Evolutionary conservation across 805 yeast species (phyloP), one percentile per base, ranked within the genome.

Genomic region (Helenozyma baotianmanensis): DNA sequence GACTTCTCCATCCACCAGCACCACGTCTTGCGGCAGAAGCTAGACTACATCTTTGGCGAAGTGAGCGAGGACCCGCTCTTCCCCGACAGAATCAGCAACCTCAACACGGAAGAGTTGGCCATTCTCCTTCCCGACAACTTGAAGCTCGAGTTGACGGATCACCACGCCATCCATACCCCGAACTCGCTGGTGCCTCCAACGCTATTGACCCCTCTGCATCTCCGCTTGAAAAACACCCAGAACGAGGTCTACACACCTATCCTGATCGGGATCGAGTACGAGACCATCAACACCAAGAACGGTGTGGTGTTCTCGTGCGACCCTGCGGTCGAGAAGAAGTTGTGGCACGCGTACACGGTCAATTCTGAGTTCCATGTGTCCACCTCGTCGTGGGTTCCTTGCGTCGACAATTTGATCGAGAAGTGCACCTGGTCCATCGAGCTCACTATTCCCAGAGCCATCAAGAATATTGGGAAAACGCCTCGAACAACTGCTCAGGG

Each of bases 371-470:
- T 80, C 27, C 86, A 87, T 12, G 70, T 82, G 3, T 76, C 92
- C 11, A 84, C 97, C 0, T 85, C 96, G 2, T 82, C 88, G n/a
- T 92, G 99, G 99, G 83, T 92, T 30, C 99, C 99, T 0, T 92
- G 98, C 53, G 72, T 92, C 5, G 97, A 92, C 43, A 84, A 82
- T 27, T 56, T 88, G 21, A 82, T 89, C 74, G 96, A 88, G 47
- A 75, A 86, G 40, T 82, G 84, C 26, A 82, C 96, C 1, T 92
- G 97, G 97, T 88, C 88, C 42, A 54, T 92, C 8, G 95, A 86
- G 51, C 66, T 92, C n/a, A 76, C 80, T 40, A 78, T 87, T 2
- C 96, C 97, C 0, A 74, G 85, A 47, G 80, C 90, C 0, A 69
- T 89, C 1, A 76, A 76, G 23, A 89, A 85, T 52, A 76, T 89